phyloP scores from a whole-genome alignment of 768 basidiomycete species.

The Amanita fuliginea region DNA sequence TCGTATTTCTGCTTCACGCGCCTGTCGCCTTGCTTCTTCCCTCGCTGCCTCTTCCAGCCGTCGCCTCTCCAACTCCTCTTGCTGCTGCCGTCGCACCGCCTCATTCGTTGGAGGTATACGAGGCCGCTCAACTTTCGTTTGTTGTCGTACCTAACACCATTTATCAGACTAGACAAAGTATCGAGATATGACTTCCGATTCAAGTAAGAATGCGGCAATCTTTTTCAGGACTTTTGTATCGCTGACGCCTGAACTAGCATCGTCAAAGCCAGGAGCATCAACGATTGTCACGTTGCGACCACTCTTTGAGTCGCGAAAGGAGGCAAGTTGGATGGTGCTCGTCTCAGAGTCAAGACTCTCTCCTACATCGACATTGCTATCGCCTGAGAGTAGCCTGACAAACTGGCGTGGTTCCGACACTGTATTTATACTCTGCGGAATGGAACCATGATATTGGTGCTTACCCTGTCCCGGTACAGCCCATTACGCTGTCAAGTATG shows the following conservation, averaged over 20 bases:
- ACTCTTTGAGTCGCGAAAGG: neutral
- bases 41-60: too few species aligned
- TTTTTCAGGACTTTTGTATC: neutral
- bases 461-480: too few species aligned
- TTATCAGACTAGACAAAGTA: too few species aligned
- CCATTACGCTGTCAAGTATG: too few species aligned
- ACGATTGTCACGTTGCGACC: neutral
- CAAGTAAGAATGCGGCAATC: neutral
- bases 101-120: neutral
- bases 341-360: neutral
- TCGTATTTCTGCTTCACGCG: too few species aligned
- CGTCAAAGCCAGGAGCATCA: neutral
- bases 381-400: neutral
- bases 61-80: too few species aligned
- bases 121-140: neutral
- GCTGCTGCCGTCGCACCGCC: too few species aligned
- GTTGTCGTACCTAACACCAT: neutral
- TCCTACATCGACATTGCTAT: neutral
- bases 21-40: too few species aligned
- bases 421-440: too few species aligned
- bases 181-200: neutral
- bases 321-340: neutral
- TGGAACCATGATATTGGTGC: too few species aligned
- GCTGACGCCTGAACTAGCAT: neutral
- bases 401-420: neutral